Conservation (phyloP, 306 rosid species). For the Dryas octopetala region DNA sequence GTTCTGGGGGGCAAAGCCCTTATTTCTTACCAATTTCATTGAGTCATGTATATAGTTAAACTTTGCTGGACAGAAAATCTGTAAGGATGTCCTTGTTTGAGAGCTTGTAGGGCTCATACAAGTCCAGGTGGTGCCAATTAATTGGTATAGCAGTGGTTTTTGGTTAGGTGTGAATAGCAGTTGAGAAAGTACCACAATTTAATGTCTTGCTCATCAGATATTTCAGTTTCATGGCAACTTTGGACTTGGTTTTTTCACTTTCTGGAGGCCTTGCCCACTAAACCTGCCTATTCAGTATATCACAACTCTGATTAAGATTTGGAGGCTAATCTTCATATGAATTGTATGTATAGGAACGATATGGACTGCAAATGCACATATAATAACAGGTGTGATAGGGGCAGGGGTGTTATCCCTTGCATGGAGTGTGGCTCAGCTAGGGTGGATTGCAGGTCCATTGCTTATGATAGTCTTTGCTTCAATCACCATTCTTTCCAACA, state of each 20-base stretch:
- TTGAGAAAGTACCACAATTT: not conserved
- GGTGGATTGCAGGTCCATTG: conserved; percentile 73
- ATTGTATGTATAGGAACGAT: conserved; percentile 8
- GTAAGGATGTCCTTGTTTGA: not conserved
- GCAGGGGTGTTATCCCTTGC: conserved; percentile 81
- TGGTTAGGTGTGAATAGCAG: not conserved
- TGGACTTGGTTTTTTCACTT: not conserved
- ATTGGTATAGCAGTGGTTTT: not conserved
- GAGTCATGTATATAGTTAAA: not conserved
- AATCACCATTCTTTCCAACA: conserved; percentile 40
- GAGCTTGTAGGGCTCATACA: not conserved
- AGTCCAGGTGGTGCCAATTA: not conserved
- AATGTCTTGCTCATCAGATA: not conserved
- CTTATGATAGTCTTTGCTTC: conserved; percentile 44
- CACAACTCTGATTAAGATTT: not conserved
- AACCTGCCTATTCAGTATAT: no score
- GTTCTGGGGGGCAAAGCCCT: no score
- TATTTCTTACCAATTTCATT: not conserved
- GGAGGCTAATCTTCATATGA: not conserved
- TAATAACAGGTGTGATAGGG: conserved; percentile 78
- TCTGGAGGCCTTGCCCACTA: no score
- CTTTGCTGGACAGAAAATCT: not conserved
- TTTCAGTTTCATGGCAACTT: not conserved
- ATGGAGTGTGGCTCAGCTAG: conserved; percentile 76
- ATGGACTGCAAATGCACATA: conserved; percentile 58